Evolutionary conservation across 225 moss, liverwort and hornwort species (phyloP).

Genomic region (Neckera pumila): DNA sequence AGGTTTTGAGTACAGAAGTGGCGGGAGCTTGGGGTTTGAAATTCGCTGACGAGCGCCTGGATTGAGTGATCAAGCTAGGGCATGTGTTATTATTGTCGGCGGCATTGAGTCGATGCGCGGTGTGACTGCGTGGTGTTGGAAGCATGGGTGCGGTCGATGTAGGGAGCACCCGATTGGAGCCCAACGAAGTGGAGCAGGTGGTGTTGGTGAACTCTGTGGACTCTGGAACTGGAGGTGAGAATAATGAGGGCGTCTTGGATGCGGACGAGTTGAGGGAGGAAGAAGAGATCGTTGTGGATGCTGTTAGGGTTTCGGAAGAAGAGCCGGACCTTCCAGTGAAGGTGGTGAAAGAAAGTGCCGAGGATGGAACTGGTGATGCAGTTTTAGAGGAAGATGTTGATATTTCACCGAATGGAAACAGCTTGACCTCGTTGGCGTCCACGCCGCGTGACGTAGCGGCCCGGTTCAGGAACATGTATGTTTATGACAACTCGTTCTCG

Average conservation of each 20-base stretch:
- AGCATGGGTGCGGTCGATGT: slow-evolving; percentile 22
- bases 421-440: slow-evolving; percentile 55
- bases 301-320: slow-evolving; percentile 30
- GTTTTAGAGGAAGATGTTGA: slow-evolving; percentile 58
- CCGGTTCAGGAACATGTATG: slow-evolving; percentile 78
- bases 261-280: neutral
- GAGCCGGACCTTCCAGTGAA: neutral
- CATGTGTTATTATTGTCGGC: neutral
- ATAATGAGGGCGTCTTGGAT: neutral
- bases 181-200: slow-evolving; percentile 1
- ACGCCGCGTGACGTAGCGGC: slow-evolving; percentile 39
- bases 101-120: slow-evolving; percentile 19
- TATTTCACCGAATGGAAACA: slow-evolving; percentile 64
- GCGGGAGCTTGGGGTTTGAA: neutral
- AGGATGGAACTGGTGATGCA: neutral
- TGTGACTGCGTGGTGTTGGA: neutral
- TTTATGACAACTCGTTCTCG: slow-evolving; percentile 80
- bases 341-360: neutral
- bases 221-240: neutral
- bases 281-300: slow-evolving; percentile 12
- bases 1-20: neutral
- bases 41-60: neutral
- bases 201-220: neutral
- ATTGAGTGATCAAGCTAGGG: neutral
- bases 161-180: slow-evolving; percentile 10